These are phyloP conservation scores for Eucalyptus regnans DNA, from an alignment of 345 rosid species.

Conservation along the genomic window DNA sequence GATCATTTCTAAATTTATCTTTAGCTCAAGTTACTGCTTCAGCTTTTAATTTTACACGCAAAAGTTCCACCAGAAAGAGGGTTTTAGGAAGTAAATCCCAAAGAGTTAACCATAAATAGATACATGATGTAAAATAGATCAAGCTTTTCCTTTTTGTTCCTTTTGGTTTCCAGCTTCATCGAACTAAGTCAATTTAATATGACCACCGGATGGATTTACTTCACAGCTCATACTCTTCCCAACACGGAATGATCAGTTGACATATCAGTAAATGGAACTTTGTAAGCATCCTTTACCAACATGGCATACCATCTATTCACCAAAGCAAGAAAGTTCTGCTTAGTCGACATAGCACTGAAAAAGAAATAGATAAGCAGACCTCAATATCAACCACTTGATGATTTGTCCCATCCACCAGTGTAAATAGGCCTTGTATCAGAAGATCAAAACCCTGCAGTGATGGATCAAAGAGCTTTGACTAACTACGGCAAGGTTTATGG, in stretches of 20 bases:
- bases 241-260: neutral
- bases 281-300: neutral
- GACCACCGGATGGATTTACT: neutral
- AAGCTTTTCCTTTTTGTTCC: neutral
- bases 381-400: slow-evolving; percentile 17
- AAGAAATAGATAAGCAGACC: slow-evolving; percentile 22
- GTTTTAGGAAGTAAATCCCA: neutral
- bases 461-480: neutral
- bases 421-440: slow-evolving; percentile 40
- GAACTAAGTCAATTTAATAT: neutral
- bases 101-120: neutral
- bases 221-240: neutral
- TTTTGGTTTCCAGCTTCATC: neutral
- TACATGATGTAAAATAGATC: neutral
- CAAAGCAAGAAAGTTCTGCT: neutral
- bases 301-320: neutral
- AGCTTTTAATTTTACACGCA: neutral
- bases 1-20: neutral
- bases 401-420: slow-evolving; percentile 8
- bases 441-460: slow-evolving; percentile 46
- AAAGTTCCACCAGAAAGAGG: neutral
- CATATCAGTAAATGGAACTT: neutral
- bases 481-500: neutral
- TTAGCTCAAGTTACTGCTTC: neutral
- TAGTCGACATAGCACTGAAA: neutral